These are phyloP conservation scores for Monilinia fructicola DNA, from an alignment of 2,329 filamentous ascomycete species.

Conservation along the genomic window DNA sequence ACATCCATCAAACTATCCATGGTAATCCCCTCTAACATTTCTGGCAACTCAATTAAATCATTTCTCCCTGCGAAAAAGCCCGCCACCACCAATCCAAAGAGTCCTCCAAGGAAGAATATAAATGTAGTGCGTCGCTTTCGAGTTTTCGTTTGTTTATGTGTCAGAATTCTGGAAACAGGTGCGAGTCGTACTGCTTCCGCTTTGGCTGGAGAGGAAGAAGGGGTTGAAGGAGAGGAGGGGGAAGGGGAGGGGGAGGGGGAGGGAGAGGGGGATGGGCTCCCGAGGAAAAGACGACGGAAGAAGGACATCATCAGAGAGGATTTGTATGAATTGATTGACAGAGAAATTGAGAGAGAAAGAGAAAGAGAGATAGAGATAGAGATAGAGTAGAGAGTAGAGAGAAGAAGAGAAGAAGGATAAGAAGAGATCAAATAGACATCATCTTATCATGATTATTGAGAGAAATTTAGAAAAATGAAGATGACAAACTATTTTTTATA, in stretches of 20 bases:
- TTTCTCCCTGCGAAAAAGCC: conserved; percentile 87
- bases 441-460: neutral
- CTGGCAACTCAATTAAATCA: conserved; percentile 80
- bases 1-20: conserved; percentile 86
- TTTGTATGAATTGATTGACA: neutral
- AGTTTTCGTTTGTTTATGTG: conserved; percentile 34
- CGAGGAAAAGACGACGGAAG: conserved; percentile 8
- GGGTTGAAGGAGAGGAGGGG: conserved; percentile 26
- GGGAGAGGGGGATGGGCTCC: conserved; percentile 19
- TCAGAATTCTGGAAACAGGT: conserved; percentile 48
- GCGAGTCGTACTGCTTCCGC: conserved; percentile 51
- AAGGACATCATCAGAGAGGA: conserved; percentile 10
- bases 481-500: neutral
- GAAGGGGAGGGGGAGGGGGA: conserved; percentile 23
- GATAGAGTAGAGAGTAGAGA: neutral
- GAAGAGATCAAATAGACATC: neutral
- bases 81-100: conserved; percentile 88
- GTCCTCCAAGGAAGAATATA: conserved; percentile 81
- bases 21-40: conserved; percentile 64
- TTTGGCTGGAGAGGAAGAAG: conserved; percentile 30
- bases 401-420: neutral
- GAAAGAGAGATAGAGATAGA: too few relatives aligned
- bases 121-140: conserved; percentile 67
- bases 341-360: neutral
- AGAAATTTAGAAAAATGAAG: neutral